phyloP scores from a whole-genome alignment of 2,329 filamentous ascomycete genomes.

The Endothia cerciana region DNA sequence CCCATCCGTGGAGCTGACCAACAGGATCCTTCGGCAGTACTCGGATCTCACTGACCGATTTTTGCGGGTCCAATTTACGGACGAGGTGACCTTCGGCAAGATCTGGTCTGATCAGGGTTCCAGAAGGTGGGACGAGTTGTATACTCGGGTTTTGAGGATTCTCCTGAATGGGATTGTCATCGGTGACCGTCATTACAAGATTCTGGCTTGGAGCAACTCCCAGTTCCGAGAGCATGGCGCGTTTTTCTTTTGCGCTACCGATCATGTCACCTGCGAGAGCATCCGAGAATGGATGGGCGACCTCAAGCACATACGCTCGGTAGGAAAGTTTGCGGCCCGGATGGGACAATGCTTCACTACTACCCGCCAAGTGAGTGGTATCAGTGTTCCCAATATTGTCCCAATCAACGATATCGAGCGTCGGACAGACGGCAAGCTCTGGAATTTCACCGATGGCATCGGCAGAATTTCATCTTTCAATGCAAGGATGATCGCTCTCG shows the following conservation, averaged over 20 bases:
- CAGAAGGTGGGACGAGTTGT: slow-evolving; percentile 69
- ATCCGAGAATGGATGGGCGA: slow-evolving; percentile 88
- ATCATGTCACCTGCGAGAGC: slow-evolving; percentile 68
- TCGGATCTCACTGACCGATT: slow-evolving; percentile 74
- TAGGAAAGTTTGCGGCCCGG: slow-evolving; percentile 89
- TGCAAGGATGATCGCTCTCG: slow-evolving; percentile 71
- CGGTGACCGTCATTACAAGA: slow-evolving; percentile 81
- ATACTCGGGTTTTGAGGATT: slow-evolving; percentile 71
- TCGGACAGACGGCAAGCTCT: slow-evolving; percentile 62
- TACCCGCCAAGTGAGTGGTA: slow-evolving; percentile 72
- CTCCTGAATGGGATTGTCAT: slow-evolving; percentile 80
- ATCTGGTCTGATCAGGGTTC: slow-evolving; percentile 60
- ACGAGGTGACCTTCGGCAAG: slow-evolving; percentile 69
- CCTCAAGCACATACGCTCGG: slow-evolving; percentile 76
- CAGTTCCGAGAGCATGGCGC: slow-evolving; percentile 91
- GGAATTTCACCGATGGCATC: slow-evolving; percentile 82
- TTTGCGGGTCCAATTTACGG: slow-evolving; percentile 84
- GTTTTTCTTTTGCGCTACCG: slow-evolving; percentile 84
- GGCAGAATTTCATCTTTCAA: slow-evolving; percentile 86
- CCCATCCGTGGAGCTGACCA: slow-evolving; percentile 82
- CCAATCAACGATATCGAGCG: slow-evolving; percentile 70
- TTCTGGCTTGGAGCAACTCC: slow-evolving; percentile 93
- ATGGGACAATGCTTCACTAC: slow-evolving; percentile 96
- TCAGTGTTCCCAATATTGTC: slow-evolving; percentile 60
- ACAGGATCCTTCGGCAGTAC: slow-evolving; percentile 80